Evolutionary conservation across 2,329 filamentous ascomycete species (phyloP).

Genomic region (Paecilomyces niveus): DNA sequence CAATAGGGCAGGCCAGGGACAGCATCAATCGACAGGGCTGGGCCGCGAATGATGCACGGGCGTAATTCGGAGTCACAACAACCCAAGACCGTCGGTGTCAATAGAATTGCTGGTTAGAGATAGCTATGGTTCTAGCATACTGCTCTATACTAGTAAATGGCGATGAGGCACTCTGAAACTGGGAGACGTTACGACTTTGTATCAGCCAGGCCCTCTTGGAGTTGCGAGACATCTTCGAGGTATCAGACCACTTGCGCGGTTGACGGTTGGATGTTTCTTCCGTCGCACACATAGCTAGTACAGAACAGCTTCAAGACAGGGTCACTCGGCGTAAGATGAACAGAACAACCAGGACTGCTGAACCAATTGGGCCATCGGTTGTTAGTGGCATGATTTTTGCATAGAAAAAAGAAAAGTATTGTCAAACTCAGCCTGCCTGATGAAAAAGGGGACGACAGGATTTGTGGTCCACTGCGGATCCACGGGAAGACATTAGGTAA

Average conservation of each 20-base stretch:
- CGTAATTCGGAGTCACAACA: background rate
- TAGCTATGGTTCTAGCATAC: background rate
- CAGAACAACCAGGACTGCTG: background rate
- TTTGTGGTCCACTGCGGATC: background rate
- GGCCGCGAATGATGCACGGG: background rate
- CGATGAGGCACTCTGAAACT: background rate
- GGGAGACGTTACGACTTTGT: background rate
- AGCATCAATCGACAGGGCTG: background rate
- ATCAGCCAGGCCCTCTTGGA: background rate
- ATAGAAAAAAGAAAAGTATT: background rate
- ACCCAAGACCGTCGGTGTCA: background rate
- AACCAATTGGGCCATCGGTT: background rate
- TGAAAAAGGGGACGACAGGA: background rate
- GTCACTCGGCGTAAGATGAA: background rate
- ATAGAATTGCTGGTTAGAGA: background rate
- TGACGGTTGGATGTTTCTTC: background rate
- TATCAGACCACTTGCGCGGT: background rate
- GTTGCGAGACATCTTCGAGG: background rate
- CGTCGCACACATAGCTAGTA: background rate
- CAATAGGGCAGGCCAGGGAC: background rate
- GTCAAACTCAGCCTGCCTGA: background rate
- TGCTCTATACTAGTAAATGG: no score
- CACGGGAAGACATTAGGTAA: background rate
- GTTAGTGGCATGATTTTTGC: background rate
- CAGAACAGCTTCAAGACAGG: background rate